These are phyloP conservation scores for Petrea volubilis DNA, from an alignment of 257 asterid species.

Conservation along the genomic window DNA sequence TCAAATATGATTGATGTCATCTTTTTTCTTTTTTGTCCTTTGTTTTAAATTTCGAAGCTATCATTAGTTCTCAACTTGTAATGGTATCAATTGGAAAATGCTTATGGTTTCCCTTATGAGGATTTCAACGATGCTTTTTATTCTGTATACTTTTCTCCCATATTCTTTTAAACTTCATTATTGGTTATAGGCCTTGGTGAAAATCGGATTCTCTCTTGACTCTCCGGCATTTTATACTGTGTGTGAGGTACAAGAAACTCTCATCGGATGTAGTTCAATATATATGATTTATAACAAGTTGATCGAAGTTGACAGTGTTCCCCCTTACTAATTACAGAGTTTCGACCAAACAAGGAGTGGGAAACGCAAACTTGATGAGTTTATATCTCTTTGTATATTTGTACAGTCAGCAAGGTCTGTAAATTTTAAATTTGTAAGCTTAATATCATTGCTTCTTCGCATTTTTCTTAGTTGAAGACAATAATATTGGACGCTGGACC, in stretches of 20 bases:
- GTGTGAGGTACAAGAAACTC: slow-evolving; percentile 60
- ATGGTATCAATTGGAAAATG: slow-evolving; percentile 10
- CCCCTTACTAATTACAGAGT: slow-evolving; percentile 48
- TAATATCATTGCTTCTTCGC: too few relatives aligned
- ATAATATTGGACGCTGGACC: neutral
- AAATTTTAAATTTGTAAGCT: too few relatives aligned
- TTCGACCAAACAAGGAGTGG: slow-evolving; percentile 71
- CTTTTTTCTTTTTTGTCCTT: neutral
- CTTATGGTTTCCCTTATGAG: too few relatives aligned
- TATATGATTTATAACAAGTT: slow-evolving; percentile 5
- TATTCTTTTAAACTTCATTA: slow-evolving; percentile 2
- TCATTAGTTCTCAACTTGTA: slow-evolving; percentile 11
- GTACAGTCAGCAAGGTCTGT: slow-evolving; percentile 74
- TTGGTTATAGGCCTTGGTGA: slow-evolving; percentile 63
- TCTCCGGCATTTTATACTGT: slow-evolving; percentile 82
- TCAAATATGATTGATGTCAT: neutral
- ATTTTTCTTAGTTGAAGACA: neutral
- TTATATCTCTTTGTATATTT: slow-evolving; percentile 79
- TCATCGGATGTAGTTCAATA: too few relatives aligned
- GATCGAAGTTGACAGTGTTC: slow-evolving; percentile 3
- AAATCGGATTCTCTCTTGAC: slow-evolving; percentile 70
- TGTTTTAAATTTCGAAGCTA: slow-evolving; percentile 3
- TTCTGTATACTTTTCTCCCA: too few relatives aligned
- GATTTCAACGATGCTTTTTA: too few relatives aligned
- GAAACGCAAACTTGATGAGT: slow-evolving; percentile 69